These are phyloP conservation scores for Hypoxylon lienhwacheense DNA, from an alignment of 495 filamentous ascomycete genomes.

Conservation along the genomic window DNA sequence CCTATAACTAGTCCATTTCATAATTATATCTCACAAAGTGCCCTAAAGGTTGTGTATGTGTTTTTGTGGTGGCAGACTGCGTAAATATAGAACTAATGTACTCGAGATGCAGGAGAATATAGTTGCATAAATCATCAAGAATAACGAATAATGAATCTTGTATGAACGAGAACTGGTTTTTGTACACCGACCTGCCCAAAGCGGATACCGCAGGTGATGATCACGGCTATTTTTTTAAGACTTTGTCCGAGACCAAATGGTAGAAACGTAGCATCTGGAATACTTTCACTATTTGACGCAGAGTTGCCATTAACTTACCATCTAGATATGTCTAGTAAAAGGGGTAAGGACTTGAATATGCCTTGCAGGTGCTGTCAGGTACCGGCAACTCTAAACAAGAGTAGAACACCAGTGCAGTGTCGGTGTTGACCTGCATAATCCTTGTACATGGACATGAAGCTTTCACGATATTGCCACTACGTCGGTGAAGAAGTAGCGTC, in stretches of 20 bases:
- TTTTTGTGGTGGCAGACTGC: neutral
- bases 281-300: no score
- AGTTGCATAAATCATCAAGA: conserved; percentile 31
- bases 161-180: conserved; percentile 16
- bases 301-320: no score
- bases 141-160: conserved; percentile 17
- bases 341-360: neutral
- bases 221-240: conserved; percentile 68
- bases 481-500: conserved; percentile 24
- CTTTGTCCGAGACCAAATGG: conserved; percentile 68
- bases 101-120: conserved; percentile 15
- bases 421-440: conserved; percentile 31
- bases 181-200: conserved; percentile 22
- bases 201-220: conserved; percentile 47
- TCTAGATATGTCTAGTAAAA: neutral
- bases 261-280: no score
- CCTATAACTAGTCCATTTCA: neutral
- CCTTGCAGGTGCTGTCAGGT: conserved; percentile 1
- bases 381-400: conserved; percentile 12
- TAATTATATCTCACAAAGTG: conserved; percentile 11
- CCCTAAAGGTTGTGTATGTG: neutral
- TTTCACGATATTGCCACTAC: conserved; percentile 28
- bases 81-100: conserved; percentile 14
- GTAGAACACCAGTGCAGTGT: conserved; percentile 26
- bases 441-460: conserved; percentile 29